Evolutionary conservation across 331 rosid species (phyloP).

Genomic region (Rhamnella rubrinervis): DNA sequence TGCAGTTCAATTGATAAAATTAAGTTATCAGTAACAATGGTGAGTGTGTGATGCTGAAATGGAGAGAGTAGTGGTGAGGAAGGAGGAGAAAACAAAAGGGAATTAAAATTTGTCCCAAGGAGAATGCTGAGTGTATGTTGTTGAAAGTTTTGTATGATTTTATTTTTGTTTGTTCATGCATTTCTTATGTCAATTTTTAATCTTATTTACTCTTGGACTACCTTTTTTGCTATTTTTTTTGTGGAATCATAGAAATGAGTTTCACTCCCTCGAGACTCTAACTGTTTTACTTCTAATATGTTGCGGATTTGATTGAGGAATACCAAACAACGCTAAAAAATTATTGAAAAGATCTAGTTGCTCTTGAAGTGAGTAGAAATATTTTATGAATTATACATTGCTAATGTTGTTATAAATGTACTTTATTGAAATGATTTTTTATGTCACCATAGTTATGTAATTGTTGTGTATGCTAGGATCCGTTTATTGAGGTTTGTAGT

Average conservation of each 20-base stretch:
- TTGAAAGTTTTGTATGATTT: too few species aligned
- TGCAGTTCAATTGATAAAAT: too few species aligned
- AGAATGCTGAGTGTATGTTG: too few species aligned
- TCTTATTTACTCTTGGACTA: too few species aligned
- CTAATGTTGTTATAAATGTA: not conserved
- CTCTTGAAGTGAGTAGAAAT: constrained; percentile 72
- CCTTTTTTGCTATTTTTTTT: not conserved
- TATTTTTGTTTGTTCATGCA: too few species aligned
- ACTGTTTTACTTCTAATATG: constrained; percentile 29
- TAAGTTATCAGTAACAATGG: too few species aligned
- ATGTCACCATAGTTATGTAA: too few species aligned
- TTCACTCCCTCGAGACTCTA: constrained; percentile 8
- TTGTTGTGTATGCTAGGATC: not conserved
- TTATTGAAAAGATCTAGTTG: constrained; percentile 75
- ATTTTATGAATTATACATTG: constrained; percentile 15
- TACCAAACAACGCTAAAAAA: constrained; percentile 59
- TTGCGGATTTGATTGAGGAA: constrained; percentile 79
- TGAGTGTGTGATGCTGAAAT: too few species aligned
- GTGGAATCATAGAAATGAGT: not conserved
- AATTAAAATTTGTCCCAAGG: too few species aligned
- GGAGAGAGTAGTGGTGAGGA: too few species aligned
- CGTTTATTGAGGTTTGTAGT: not conserved
- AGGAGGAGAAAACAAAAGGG: too few species aligned
- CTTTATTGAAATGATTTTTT: too few species aligned
- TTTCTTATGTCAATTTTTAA: not conserved